Percentiles rank a stretch among this genome's conserved stretches.
These are phyloP conservation scores for Scutellaria galericulata DNA, from an alignment of 257 asterid genomes.

Conservation along the genomic window DNA sequence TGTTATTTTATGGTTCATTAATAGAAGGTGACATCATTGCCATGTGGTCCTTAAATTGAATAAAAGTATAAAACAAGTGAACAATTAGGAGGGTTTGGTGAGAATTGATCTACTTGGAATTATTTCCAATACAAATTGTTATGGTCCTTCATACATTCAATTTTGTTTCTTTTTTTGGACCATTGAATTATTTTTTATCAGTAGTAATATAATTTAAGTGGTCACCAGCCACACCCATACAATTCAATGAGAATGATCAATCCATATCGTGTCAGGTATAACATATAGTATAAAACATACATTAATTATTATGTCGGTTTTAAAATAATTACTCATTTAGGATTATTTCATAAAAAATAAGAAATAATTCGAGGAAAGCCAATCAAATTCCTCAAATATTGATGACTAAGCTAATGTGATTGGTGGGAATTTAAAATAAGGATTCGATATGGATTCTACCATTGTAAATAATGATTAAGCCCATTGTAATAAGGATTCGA, in stretches of 20 bases:
- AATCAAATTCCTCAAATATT: no score
- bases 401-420: no score
- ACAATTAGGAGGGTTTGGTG: constrained; percentile 17
- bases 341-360: no score
- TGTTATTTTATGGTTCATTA: neutral
- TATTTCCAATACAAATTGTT: neutral
- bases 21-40: constrained; percentile 7
- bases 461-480: no score
- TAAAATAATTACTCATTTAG: no score
- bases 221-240: constrained; percentile 8
- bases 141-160: neutral
- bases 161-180: constrained; percentile 6
- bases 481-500: no score
- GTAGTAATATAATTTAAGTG: neutral
- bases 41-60: constrained; percentile 7
- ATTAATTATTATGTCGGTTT: no score
- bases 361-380: no score
- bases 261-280: neutral
- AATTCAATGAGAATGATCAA: neutral
- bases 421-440: no score
- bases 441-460: no score
- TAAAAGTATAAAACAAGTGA: neutral
- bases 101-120: neutral
- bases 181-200: neutral
- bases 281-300: no score